Evolutionary conservation across 2,329 filamentous ascomycete genomes (phyloP).

Genomic region (Alternaria sp.): DNA sequence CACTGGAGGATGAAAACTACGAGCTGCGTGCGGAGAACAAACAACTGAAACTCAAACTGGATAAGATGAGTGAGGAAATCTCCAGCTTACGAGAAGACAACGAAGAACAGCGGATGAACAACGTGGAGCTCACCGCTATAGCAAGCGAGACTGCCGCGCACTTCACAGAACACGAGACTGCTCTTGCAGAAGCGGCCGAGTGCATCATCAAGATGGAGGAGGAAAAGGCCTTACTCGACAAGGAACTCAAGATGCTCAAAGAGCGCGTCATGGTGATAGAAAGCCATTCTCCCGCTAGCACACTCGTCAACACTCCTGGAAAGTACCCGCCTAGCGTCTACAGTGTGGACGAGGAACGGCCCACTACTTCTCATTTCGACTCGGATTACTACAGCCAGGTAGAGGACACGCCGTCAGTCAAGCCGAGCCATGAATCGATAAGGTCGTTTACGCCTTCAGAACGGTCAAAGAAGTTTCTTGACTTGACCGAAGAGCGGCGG

Average conservation of each 20-base stretch:
- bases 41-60: conserved; percentile 29
- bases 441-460: conserved; percentile 30
- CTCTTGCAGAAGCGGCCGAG: conserved; percentile 46
- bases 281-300: conserved; percentile 15
- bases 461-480: conserved; percentile 43
- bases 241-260: conserved; percentile 37
- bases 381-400: conserved; percentile 52
- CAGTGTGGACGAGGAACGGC: conserved; percentile 47
- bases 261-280: conserved; percentile 28
- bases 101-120: conserved; percentile 26
- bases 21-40: conserved; percentile 41
- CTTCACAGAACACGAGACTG: conserved; percentile 38
- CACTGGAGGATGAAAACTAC: conserved; percentile 35
- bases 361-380: conserved; percentile 49
- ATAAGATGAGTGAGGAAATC: conserved; percentile 32
- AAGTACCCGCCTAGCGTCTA: conserved; percentile 36
- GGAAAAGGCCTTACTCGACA: conserved; percentile 36
- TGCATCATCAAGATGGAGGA: conserved; percentile 41
- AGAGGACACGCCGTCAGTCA: conserved; percentile 36
- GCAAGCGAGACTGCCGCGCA: conserved; percentile 39
- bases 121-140: conserved; percentile 38
- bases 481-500: conserved; percentile 35
- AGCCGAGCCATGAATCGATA: conserved; percentile 32
- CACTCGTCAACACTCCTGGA: conserved; percentile 25
- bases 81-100: conserved; percentile 26